Conservation (phyloP, 1,284 basidiomycete species). For the Phellopilus nigrolimitatus region DNA sequence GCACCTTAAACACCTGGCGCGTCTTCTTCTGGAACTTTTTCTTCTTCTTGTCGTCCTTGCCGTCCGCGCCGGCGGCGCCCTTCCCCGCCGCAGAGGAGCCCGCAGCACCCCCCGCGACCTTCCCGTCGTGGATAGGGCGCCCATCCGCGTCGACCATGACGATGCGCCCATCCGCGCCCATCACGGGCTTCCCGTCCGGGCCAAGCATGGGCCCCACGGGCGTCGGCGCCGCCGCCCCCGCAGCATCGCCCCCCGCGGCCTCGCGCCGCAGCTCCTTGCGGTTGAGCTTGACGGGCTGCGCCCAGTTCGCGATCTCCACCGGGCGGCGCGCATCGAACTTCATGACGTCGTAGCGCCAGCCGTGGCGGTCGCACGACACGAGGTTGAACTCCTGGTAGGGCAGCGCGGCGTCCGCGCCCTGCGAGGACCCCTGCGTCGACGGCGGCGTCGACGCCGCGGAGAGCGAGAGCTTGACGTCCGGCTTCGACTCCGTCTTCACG, state of each 20-base stretch:
- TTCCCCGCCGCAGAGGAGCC: conserved; percentile 18
- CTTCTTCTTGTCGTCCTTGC: conserved; percentile 42
- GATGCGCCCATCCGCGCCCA: conserved; percentile 64
- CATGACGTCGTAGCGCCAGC: conserved; percentile 84
- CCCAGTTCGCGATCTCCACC: conserved; percentile 62
- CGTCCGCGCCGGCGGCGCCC: conserved; percentile 35
- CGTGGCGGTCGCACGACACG: conserved; percentile 70
- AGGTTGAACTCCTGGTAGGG: conserved; percentile 63
- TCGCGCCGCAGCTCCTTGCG: conserved; percentile 70
- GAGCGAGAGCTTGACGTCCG: not conserved
- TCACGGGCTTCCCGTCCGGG: conserved; percentile 71
- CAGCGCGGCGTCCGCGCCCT: not conserved
- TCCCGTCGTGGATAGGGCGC: conserved; percentile 52
- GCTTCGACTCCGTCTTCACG: not conserved
- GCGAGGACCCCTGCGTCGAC: not conserved
- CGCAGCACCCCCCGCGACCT: conserved; percentile 20
- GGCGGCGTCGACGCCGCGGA: conserved; percentile 8
- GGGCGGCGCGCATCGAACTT: conserved; percentile 71
- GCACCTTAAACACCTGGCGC: conserved; percentile 72
- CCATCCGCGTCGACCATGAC: conserved; percentile 81
- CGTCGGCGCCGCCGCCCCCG: conserved; percentile 35
- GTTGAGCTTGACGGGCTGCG: conserved; percentile 75
- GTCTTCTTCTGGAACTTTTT: conserved; percentile 85
- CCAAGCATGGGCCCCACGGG: conserved; percentile 68
- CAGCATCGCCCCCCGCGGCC: conserved; percentile 28